Evolutionary conservation across 2,329 filamentous ascomycete species (phyloP).

Genomic region (Mollisiaceae sp.): DNA sequence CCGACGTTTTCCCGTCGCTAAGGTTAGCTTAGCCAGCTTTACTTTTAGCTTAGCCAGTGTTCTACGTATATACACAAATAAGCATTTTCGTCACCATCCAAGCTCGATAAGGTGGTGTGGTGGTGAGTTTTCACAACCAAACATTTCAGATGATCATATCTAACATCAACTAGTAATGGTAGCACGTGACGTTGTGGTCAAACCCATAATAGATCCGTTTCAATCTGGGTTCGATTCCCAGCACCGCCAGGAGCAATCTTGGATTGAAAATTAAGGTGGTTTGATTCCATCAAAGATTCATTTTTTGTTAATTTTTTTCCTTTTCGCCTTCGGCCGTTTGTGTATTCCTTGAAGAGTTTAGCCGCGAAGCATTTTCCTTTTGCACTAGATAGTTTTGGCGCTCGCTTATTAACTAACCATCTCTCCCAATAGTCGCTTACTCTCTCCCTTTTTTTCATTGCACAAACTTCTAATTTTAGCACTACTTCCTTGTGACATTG

Average conservation of each 20-base stretch:
- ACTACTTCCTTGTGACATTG: no score
- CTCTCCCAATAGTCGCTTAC: no score
- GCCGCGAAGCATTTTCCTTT: no score
- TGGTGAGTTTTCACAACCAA: slow-evolving; percentile 8
- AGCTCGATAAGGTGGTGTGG: slow-evolving; percentile 29
- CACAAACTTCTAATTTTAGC: no score
- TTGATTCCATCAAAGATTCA: slow-evolving; percentile 32
- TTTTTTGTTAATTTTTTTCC: slow-evolving; percentile 32
- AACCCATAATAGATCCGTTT: slow-evolving; percentile 38
- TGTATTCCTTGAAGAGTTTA: neutral
- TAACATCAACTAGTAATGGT: slow-evolving; percentile 33
- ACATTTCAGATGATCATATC: no score
- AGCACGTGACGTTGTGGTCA: slow-evolving; percentile 43
- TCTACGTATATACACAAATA: neutral
- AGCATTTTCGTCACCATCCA: neutral
- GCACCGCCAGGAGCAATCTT: slow-evolving; percentile 38
- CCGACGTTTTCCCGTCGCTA: no score
- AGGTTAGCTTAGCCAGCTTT: no score
- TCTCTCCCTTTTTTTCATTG: no score
- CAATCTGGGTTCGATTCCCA: slow-evolving; percentile 46
- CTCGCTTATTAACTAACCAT: no score
- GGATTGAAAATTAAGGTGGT: slow-evolving; percentile 39
- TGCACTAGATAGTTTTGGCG: no score
- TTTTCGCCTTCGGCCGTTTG: neutral
- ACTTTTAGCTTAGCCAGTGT: no score